phyloP scores from a whole-genome alignment of 2,329 filamentous ascomycete species.

The Penicillium sp. region DNA sequence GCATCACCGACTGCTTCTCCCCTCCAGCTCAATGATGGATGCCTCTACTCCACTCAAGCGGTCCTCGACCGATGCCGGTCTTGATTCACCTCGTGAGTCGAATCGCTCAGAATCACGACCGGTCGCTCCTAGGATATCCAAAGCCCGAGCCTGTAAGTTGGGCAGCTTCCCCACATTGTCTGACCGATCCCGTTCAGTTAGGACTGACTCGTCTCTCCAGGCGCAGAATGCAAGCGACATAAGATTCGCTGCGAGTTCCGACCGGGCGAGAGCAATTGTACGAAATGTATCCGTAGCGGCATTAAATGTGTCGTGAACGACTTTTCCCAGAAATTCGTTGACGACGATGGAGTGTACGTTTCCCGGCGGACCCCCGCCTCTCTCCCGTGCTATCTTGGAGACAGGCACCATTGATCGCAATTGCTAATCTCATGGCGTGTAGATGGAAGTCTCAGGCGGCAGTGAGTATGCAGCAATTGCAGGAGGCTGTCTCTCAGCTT shows the following conservation, averaged over 20 bases:
- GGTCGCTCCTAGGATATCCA: conserved; percentile 45
- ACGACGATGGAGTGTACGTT: conserved; percentile 59
- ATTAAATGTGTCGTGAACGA: conserved; percentile 62
- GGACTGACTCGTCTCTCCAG: conserved; percentile 31
- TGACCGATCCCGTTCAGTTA: neutral
- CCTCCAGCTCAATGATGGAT: conserved; percentile 25
- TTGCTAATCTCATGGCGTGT: conserved; percentile 13
- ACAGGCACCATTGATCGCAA: neutral
- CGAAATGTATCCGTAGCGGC: conserved; percentile 57
- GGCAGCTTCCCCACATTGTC: conserved; percentile 17
- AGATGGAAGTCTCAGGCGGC: conserved; percentile 56
- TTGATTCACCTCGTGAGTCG: conserved; percentile 39
- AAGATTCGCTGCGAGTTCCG: conserved; percentile 63
- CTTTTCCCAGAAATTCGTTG: conserved; percentile 61
- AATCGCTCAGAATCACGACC: conserved; percentile 35
- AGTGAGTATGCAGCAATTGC: conserved; percentile 50
- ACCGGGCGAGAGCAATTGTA: conserved; percentile 54
- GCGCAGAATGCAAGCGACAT: conserved; percentile 59
- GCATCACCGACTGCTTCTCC: conserved; percentile 28
- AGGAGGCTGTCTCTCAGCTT: conserved; percentile 54
- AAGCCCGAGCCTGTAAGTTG: conserved; percentile 50
- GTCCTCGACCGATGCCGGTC: conserved; percentile 43
- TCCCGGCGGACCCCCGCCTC: conserved; percentile 5
- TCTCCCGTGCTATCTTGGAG: neutral
- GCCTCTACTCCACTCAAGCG: conserved; percentile 42